Evolutionary conservation across 805 yeast genomes (phyloP).

Genomic region (Cephaloascus fragrans): DNA sequence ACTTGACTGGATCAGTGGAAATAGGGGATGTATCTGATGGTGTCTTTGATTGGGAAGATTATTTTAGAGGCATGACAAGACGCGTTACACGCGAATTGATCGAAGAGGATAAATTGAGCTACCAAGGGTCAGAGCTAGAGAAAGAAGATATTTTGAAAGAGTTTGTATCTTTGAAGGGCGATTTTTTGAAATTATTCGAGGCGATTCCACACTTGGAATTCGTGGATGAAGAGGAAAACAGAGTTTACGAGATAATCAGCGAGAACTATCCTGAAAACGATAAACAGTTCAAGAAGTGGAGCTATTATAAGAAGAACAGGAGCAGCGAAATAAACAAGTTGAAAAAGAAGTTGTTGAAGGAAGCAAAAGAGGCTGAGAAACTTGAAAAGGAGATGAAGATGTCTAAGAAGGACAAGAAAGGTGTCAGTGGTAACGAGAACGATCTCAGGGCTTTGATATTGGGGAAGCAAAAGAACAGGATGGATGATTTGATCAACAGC

Average conservation of each 20-base stretch:
- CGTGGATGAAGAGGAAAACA: slow-evolving; percentile 44
- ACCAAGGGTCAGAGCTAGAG: slow-evolving; percentile 57
- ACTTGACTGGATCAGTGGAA: slow-evolving; percentile 57
- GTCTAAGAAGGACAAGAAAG: slow-evolving; percentile 16
- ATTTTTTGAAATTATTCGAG: slow-evolving; percentile 62
- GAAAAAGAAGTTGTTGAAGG: slow-evolving; percentile 43
- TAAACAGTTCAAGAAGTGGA: slow-evolving; percentile 34
- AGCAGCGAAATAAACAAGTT: slow-evolving; percentile 36
- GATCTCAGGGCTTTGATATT: slow-evolving; percentile 42
- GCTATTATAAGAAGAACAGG: slow-evolving; percentile 39
- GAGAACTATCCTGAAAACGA: slow-evolving; percentile 28
- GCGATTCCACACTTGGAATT: slow-evolving; percentile 70
- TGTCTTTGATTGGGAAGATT: slow-evolving; percentile 48
- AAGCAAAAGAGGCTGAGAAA: slow-evolving; percentile 54
- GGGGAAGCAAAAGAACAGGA: slow-evolving; percentile 28
- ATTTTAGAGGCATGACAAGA: slow-evolving; percentile 36
- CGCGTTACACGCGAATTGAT: slow-evolving; percentile 56
- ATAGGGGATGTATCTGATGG: slow-evolving; percentile 29
- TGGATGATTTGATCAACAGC: slow-evolving; percentile 35
- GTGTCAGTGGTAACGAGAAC: slow-evolving; percentile 19
- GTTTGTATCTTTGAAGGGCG: slow-evolving; percentile 54
- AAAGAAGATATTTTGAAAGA: slow-evolving; percentile 49
- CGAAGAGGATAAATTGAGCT: slow-evolving; percentile 54
- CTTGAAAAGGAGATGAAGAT: slow-evolving; percentile 27
- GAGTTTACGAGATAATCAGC: slow-evolving; percentile 46